Base-by-base conservation (phyloP, 164 flowering plant species). In the Kalanchoe fedtschenkoi region DNA sequence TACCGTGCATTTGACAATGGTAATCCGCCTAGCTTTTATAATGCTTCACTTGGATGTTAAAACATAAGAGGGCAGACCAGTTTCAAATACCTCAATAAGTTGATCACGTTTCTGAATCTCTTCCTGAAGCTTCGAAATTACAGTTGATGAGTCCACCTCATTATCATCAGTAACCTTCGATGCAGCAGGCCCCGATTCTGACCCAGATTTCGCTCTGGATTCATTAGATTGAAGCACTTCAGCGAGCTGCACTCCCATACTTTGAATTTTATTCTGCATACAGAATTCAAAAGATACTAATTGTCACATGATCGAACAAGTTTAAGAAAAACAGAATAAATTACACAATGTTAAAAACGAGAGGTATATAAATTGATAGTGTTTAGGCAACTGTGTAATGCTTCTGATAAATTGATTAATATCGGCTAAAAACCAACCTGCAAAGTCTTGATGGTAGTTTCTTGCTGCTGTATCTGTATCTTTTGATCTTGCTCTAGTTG, bases 31-130 rank as follows among this genome's bases (percentile, higher is more conserved):
- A n/a, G n/a, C n/a, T n/a, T n/a, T n/a, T n/a, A n/a, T n/a, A n/a
- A n/a, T n/a, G n/a, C n/a, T n/a, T n/a, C n/a, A n/a, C n/a, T n/a
- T n/a, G n/a, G n/a, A n/a, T n/a, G n/a, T n/a, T n/a, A n/a, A 51
- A 24, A 51, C 8, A 22, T 4, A 7, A 8, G 29, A 0, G 16
- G n/a, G n/a, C n/a, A n/a, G 24, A 24, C 55, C 15, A 10, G 3
- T 24, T 47, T 22, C 16, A 8, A 14, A 47, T 8, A 93, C 99
- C 97, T 93, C 97, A 72, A 90, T 93, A 17, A 90, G 86, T 16
- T 87, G 87, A 84, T 90, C 97, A 62, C 97, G 88, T 73, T 93
- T 93, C 64, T 75, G 72, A 13, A 93, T 92, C 72, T 93, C 97
- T 72, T 90, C 96, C 74, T 93, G 95, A 70, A 93, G 95, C 72